These are phyloP conservation scores for Phytopythium chamaehyphon DNA, from an alignment of 352 stramenopile species.

Conservation along the genomic window DNA sequence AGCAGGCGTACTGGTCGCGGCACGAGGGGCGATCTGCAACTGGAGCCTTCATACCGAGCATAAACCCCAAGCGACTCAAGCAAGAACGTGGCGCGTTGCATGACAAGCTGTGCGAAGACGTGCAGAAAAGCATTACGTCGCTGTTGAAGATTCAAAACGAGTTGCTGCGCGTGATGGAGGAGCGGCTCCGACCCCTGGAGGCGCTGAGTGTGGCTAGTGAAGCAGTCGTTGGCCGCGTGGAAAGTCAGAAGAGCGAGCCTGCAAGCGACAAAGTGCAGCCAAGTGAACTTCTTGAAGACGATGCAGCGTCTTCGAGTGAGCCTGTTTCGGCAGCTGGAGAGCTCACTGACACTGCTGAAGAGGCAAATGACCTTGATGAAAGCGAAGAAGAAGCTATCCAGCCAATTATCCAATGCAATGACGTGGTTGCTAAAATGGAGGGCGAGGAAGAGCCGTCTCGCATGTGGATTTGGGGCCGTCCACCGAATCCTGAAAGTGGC, in stretches of 20 bases:
- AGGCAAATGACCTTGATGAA: background rate
- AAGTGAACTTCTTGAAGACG: background rate
- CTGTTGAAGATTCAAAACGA: conserved; percentile 47
- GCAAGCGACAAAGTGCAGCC: background rate
- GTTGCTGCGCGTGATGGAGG: conserved; percentile 31
- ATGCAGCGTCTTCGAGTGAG: background rate
- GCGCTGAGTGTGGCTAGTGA: background rate
- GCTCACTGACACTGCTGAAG: background rate
- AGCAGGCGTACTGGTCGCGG: conserved; percentile 74
- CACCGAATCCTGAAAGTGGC: conserved; percentile 46
- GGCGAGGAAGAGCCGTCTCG: conserved; percentile 22
- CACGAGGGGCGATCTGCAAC: conserved; percentile 6
- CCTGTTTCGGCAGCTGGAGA: background rate
- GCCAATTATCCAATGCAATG: too few relatives aligned
- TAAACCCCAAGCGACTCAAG: conserved; percentile 38
- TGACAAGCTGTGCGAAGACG: conserved; percentile 31
- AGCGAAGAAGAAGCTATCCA: conserved; percentile 11
- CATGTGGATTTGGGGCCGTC: conserved; percentile 71
- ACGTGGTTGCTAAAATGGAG: background rate
- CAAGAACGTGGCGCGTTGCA: conserved; percentile 53
- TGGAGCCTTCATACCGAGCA: background rate
- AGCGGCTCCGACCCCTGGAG: conserved; percentile 32
- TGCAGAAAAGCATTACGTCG: conserved; percentile 48
- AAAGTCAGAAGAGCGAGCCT: background rate
- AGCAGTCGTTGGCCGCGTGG: background rate